Evolutionary conservation across 371 early-diverging fungal species (phyloP).

Genomic region (Cokeromyces recurvatus): DNA sequence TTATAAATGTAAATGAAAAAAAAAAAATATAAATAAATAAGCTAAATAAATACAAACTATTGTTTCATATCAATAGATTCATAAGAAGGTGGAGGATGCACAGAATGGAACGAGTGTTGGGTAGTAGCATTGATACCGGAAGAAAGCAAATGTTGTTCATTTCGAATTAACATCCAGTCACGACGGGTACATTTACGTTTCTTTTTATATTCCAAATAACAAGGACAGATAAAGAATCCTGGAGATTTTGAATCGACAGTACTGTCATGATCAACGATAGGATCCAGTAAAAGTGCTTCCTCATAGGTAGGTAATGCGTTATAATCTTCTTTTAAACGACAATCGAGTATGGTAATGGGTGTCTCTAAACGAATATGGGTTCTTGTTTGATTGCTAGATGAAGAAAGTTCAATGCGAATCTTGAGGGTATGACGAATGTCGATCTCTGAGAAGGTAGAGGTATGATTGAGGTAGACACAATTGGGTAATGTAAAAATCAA

Average conservation of each 20-base stretch:
- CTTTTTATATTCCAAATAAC: slow-evolving; percentile 26
- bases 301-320: slow-evolving; percentile 28
- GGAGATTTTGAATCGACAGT: background rate
- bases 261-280: slow-evolving; percentile 5
- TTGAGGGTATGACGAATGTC: slow-evolving; percentile 22
- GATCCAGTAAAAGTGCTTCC: slow-evolving; percentile 13
- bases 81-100: no score
- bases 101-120: no score
- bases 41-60: background rate
- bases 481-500: slow-evolving; percentile 24
- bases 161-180: slow-evolving; percentile 19
- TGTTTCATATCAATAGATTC: background rate
- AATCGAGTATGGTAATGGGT: slow-evolving; percentile 33
- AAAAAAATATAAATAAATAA: no score
- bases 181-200: slow-evolving; percentile 9
- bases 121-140: no score
- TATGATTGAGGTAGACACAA: slow-evolving; percentile 26
- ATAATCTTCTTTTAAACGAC: slow-evolving; percentile 31
- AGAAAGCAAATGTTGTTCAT: no score
- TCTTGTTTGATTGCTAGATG: background rate
- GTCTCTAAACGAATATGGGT: slow-evolving; percentile 20
- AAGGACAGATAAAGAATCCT: slow-evolving; percentile 25
- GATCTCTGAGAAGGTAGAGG: slow-evolving; percentile 26
- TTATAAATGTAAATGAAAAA: no score
- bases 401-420: slow-evolving; percentile 19